Conservation (phyloP, 176 grass and related monocot species). For the Raddia distichophylla region DNA sequence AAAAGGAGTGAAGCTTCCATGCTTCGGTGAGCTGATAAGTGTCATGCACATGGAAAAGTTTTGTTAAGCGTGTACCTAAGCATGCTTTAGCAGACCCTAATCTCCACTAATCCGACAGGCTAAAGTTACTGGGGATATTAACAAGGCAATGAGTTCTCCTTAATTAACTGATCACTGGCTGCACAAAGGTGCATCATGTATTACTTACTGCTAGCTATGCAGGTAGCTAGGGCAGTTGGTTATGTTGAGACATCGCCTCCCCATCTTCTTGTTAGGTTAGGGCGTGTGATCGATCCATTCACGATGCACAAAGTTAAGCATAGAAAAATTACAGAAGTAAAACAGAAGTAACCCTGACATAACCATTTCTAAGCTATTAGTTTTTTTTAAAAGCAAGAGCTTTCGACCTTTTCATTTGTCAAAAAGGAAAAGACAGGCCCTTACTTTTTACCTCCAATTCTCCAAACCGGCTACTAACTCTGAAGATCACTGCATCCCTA, state of each 20-base stretch:
- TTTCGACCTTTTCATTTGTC: neutral
- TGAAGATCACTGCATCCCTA: neutral
- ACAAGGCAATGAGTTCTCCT: slow-evolving; percentile 37
- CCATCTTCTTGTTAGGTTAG: slow-evolving; percentile 2
- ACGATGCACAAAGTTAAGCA: neutral
- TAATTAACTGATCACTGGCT: slow-evolving; percentile 38
- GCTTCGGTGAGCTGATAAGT: slow-evolving; percentile 8
- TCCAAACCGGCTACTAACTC: neutral
- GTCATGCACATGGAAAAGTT: slow-evolving; percentile 35
- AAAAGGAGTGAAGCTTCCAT: slow-evolving; percentile 46
- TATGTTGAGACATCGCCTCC: neutral
- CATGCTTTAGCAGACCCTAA: slow-evolving; percentile 42
- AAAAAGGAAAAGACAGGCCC: neutral
- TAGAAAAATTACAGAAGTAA: slow-evolving; percentile 33
- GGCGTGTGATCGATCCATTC: slow-evolving; percentile 1
- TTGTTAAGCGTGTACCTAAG: slow-evolving; percentile 33
- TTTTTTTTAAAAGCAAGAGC: too few species aligned
- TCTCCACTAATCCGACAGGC: neutral
- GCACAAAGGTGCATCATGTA: slow-evolving; percentile 33
- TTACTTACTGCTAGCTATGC: slow-evolving; percentile 39
- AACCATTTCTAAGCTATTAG: too few species aligned
- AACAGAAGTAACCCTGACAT: slow-evolving; percentile 37
- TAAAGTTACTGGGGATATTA: neutral
- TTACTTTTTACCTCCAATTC: neutral
- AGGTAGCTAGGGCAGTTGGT: slow-evolving; percentile 14